Evolutionary conservation across 2,329 filamentous ascomycete genomes (phyloP).

Genomic region (Ascochyta lentis): DNA sequence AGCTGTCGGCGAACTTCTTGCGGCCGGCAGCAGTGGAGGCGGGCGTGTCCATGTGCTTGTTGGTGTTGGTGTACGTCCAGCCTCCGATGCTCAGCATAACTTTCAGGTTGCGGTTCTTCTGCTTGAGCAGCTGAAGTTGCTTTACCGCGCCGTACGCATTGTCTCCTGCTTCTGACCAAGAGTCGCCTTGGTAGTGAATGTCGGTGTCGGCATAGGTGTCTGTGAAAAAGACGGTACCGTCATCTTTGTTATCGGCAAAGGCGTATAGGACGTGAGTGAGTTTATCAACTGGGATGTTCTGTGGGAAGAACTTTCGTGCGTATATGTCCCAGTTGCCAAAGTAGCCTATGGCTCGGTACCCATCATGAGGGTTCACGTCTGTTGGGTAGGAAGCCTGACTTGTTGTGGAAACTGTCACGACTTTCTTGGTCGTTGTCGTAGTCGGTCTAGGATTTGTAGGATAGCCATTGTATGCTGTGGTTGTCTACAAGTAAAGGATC

Average conservation of each 20-base stretch:
- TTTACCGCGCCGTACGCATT: conserved; percentile 81
- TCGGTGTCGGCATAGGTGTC: conserved; percentile 52
- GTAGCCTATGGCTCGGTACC: conserved; percentile 62
- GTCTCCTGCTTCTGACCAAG: conserved; percentile 67
- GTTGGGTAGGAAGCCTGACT: conserved; percentile 1
- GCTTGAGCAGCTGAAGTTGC: conserved; percentile 78
- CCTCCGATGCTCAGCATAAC: conserved; percentile 83
- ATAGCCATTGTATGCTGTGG: neutral
- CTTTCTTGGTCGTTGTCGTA: neutral
- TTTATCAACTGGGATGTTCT: conserved; percentile 79
- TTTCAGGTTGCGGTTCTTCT: conserved; percentile 77
- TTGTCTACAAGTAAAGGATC: neutral
- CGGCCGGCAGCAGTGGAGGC: conserved; percentile 68
- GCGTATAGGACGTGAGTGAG: conserved; percentile 90
- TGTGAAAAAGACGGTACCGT: conserved; percentile 67
- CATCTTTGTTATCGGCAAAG: conserved; percentile 86
- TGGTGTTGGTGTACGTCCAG: conserved; percentile 70
- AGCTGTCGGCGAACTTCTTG: conserved; percentile 70
- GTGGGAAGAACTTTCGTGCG: conserved; percentile 81
- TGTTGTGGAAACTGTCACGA: neutral
- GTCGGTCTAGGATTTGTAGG: neutral
- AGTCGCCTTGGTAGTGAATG: conserved; percentile 67
- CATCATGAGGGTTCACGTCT: conserved; percentile 7
- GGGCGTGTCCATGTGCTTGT: conserved; percentile 74
- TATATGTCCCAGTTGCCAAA: conserved; percentile 88